phyloP scores from a whole-genome alignment of 805 yeast genomes.

The Candida odintsovae region DNA sequence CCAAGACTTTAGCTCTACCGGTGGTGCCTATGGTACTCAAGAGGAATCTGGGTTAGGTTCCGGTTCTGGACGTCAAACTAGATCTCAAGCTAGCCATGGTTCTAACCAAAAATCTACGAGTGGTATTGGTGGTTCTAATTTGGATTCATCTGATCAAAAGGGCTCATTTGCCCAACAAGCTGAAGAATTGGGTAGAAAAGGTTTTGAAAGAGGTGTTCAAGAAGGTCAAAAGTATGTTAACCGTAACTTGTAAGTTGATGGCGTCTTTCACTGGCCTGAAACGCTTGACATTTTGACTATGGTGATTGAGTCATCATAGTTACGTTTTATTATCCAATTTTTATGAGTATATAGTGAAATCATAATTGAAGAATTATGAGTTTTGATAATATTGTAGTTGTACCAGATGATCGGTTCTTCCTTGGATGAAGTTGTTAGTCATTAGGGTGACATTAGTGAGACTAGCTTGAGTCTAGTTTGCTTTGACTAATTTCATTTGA shows the following conservation, averaged over 20 bases:
- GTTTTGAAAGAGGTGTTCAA: constrained; percentile 16
- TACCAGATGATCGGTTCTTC: too few relatives aligned
- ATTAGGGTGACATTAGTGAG: too few relatives aligned
- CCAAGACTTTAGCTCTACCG: background rate
- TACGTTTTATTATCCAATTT: background rate
- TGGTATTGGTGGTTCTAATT: constrained; percentile 2
- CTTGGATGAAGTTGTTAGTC: too few relatives aligned
- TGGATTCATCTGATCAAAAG: constrained; percentile 4
- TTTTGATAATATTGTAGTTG: too few relatives aligned
- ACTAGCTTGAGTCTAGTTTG: too few relatives aligned
- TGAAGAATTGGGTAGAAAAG: constrained; percentile 19
- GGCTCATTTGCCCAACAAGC: constrained; percentile 12
- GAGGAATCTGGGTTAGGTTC: background rate
- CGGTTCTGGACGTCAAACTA: constrained; percentile 19
- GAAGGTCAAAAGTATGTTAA: constrained; percentile 22
- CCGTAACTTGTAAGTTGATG: constrained; percentile 18
- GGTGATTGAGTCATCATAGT: background rate
- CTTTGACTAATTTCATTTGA: too few relatives aligned
- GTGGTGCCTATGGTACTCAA: background rate
- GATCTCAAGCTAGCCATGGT: constrained; percentile 16
- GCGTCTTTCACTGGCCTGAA: too few relatives aligned
- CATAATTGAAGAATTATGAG: too few relatives aligned
- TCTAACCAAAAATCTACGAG: background rate
- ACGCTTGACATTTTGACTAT: too few relatives aligned
- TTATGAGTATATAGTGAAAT: background rate